Percentiles rank a stretch among this genome's conserved stretches.
Evolutionary conservation across 495 filamentous ascomycete genomes (phyloP).

Genomic region (Articulospora tetracladia): DNA sequence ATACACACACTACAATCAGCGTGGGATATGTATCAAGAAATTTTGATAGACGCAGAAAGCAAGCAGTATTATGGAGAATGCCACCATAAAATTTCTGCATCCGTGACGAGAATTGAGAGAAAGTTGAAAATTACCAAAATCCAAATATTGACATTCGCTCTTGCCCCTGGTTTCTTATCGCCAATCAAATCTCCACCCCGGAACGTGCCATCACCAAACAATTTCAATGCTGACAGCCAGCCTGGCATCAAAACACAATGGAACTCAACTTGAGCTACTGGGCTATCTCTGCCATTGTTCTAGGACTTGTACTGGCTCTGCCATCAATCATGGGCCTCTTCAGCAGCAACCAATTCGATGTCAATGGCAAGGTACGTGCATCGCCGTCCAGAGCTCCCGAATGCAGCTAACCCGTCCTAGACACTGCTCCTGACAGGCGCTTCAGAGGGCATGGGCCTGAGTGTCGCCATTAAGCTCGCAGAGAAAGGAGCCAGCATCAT

Average conservation of each 20-base stretch:
- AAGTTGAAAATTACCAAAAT: too few species aligned
- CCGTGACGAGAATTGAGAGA: too few species aligned
- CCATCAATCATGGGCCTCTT: slow-evolving; percentile 24
- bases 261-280: slow-evolving; percentile 11
- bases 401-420: slow-evolving; percentile 36
- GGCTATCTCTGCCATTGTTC: slow-evolving; percentile 7
- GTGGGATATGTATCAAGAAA: too few species aligned
- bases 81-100: too few species aligned
- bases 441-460: slow-evolving; percentile 87
- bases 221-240: background rate
- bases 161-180: background rate
- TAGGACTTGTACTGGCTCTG: slow-evolving; percentile 7
- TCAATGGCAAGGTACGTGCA: slow-evolving; percentile 23
- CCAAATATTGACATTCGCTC: too few species aligned
- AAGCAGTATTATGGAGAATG: too few species aligned
- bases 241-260: slow-evolving; percentile 9
- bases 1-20: too few species aligned
- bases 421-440: slow-evolving; percentile 86
- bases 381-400: background rate
- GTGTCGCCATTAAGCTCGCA: slow-evolving; percentile 67
- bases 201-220: background rate
- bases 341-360: slow-evolving; percentile 22
- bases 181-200: background rate
- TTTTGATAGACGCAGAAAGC: too few species aligned
- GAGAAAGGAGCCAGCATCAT: slow-evolving; percentile 82